Conservation (phyloP, 345 rosid genomes). For the Populus ilicifolia region DNA sequence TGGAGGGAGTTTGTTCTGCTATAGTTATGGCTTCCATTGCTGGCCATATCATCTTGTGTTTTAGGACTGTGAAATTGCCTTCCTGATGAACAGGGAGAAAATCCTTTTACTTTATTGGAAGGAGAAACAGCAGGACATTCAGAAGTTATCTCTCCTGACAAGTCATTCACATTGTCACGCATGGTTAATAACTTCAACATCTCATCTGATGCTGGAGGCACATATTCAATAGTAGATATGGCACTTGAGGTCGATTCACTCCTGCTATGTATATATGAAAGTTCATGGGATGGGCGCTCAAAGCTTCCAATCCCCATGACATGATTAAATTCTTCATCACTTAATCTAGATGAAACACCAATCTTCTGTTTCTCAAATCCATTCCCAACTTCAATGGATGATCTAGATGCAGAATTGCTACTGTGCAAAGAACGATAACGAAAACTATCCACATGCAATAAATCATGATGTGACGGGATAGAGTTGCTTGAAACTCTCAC, state of each 20-base stretch:
- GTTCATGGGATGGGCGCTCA: slow-evolving; percentile 50
- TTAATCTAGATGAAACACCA: slow-evolving; percentile 43
- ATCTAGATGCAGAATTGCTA: slow-evolving; percentile 58
- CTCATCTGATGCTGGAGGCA: slow-evolving; percentile 43
- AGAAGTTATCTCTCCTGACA: slow-evolving; percentile 33
- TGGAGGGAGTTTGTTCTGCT: slow-evolving; percentile 26
- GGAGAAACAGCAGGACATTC: slow-evolving; percentile 24
- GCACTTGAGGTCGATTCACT: slow-evolving; percentile 75
- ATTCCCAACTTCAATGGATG: slow-evolving; percentile 52
- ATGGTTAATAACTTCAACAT: slow-evolving; percentile 22
- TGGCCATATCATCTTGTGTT: slow-evolving; percentile 29
- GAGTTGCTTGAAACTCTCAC: slow-evolving; percentile 33
- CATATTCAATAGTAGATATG: slow-evolving; percentile 60
- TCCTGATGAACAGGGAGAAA: slow-evolving; percentile 37
- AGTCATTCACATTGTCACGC: slow-evolving; percentile 23
- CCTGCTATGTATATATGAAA: slow-evolving; percentile 68
- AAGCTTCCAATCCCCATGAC: slow-evolving; percentile 46
- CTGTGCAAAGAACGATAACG: slow-evolving; percentile 45
- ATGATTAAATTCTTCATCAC: slow-evolving; percentile 37
- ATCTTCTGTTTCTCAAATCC: slow-evolving; percentile 57
- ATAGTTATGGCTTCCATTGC: slow-evolving; percentile 28
- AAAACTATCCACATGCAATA: slow-evolving; percentile 47
- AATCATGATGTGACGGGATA: slow-evolving; percentile 41
- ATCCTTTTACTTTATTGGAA: slow-evolving; percentile 38
- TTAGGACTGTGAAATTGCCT: slow-evolving; percentile 29